Base-by-base conservation (phyloP, 805 yeast species). In the Spencermartinsiella europaea region DNA sequence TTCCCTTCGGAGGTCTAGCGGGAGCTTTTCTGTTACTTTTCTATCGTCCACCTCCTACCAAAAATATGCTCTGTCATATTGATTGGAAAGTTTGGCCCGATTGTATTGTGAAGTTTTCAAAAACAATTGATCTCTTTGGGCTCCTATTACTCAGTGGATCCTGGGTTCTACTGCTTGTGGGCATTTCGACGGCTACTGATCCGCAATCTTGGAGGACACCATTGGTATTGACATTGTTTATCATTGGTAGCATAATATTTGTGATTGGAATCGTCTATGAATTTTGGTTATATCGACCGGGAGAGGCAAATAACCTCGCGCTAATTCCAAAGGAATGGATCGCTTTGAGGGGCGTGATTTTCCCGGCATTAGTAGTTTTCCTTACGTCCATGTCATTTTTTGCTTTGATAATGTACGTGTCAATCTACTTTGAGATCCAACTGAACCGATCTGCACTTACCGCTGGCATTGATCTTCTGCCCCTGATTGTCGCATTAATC, bases 361-460 rank as follows among this genome's bases (percentile, higher is more conserved):
- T 12, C 7, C 31, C 31, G 12, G 12, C 10, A 7, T 21, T 54
- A 45, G 67, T 69, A 45, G 69, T 70, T 47, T 64, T 77, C 48
- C 58, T 74, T 20, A 71, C 71, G 52, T 82, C 82, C 3, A 65
- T 71, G 47, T 68, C 68, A 1, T 77, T 71, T 61, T 74, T 56
- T 51, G 61, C 76, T 21, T 69, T 70, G 55, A 57, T 65, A 34
- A 72, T 71, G 55, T 76, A 72, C 51, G 50, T 76, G 38, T 75
- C 81, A 1, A 67, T 69, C 34, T 78, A 74, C 55, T 71, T 70
- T 52, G 75, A 75, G 57, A 61, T 70, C 45, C 75, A 74, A 5
- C 61, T 66, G 38, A 73, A 69, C 45, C 65, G 57, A 56, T 58
- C 57, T 2, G 57, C 72, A 2, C 54, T 74, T 40, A 63, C 61